Evolutionary conservation across 331 rosid species (phyloP).

Genomic region (Quercus phellos): DNA sequence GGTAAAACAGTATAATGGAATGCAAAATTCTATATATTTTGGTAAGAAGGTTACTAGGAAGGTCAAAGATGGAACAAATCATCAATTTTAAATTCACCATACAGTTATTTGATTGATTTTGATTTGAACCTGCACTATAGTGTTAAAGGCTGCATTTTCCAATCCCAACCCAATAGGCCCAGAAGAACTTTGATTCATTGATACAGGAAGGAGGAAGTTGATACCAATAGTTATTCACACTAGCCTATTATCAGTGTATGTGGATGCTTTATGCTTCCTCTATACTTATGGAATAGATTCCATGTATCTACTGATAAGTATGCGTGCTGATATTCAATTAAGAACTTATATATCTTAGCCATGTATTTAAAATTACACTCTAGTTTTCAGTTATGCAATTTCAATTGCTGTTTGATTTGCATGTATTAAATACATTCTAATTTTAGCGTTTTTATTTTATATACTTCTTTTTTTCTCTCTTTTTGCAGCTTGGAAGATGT

Average conservation of each 20-base stretch:
- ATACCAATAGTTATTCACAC: not conserved
- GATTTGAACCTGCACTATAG: not conserved
- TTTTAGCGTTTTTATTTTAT: constrained; percentile 14
- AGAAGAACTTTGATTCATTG: not conserved
- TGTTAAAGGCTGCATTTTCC: not conserved
- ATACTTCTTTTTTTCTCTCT: not conserved
- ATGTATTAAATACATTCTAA: not conserved
- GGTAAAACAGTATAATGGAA: too few relatives aligned
- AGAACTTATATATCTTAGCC: not conserved
- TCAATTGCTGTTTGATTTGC: not conserved
- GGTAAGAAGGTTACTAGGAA: not conserved
- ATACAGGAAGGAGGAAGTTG: not conserved
- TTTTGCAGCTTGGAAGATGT: constrained; percentile 20
- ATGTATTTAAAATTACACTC: not conserved
- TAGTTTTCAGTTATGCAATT: not conserved
- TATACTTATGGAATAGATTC: not conserved
- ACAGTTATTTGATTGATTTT: not conserved
- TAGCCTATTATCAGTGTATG: not conserved
- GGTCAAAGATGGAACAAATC: not conserved
- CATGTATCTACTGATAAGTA: not conserved
- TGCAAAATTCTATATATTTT: not conserved
- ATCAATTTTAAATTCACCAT: not conserved
- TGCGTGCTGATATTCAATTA: not conserved
- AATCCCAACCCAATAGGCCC: not conserved
- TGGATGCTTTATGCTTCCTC: not conserved